Conservation (phyloP, 2,329 filamentous ascomycete species). For the Penicillium concentricum region DNA sequence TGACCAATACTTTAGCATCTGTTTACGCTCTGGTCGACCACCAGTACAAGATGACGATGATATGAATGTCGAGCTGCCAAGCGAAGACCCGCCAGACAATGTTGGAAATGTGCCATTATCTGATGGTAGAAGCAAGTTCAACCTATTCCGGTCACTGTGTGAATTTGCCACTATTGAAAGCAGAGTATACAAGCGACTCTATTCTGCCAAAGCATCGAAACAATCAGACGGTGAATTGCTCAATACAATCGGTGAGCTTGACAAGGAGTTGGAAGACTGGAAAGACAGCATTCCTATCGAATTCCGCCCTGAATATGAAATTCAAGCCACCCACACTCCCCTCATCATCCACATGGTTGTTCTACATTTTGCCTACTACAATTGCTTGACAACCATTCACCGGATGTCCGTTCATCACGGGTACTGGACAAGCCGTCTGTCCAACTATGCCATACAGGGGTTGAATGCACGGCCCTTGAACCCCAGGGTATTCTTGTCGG, state of each 20-base stretch:
- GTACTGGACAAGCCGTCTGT: constrained; percentile 94
- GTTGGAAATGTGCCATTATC: constrained; percentile 91
- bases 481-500: constrained; percentile 89
- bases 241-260: constrained; percentile 93
- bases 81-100: constrained; percentile 84
- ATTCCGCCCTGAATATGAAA: constrained; percentile 95
- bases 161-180: constrained; percentile 89
- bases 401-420: constrained; percentile 98
- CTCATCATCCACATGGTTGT: constrained; percentile 94
- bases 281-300: constrained; percentile 94
- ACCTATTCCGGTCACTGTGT: constrained; percentile 90
- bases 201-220: constrained; percentile 87
- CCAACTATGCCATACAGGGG: constrained; percentile 92
- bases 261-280: constrained; percentile 88
- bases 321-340: constrained; percentile 86
- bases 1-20: constrained; percentile 51
- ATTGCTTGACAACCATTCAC: constrained; percentile 95
- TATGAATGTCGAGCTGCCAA: constrained; percentile 95
- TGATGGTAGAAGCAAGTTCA: constrained; percentile 88
- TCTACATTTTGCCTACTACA: constrained; percentile 96
- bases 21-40: constrained; percentile 68
- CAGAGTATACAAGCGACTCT: constrained; percentile 88
- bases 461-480: constrained; percentile 88
- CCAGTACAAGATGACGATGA: constrained; percentile 74
- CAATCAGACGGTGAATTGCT: constrained; percentile 90